Evolutionary conservation across 2,329 filamentous ascomycete genomes (phyloP).

Genomic region (Neofusicoccum sp.): DNA sequence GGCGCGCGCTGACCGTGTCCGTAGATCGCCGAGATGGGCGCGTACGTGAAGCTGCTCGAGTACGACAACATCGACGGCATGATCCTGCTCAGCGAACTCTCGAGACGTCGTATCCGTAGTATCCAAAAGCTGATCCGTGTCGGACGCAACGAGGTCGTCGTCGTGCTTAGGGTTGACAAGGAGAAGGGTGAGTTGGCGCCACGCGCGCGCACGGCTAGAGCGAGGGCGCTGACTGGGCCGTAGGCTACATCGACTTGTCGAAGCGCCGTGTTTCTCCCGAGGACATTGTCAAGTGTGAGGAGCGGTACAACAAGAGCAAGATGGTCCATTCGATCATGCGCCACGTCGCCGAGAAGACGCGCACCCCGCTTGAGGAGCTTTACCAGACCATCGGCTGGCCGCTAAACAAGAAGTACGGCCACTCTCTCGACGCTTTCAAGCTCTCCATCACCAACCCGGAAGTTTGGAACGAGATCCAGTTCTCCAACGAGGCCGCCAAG

Average conservation of each 20-base stretch:
- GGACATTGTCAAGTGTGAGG: slow-evolving; percentile 97
- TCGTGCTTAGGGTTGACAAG: slow-evolving; percentile 97
- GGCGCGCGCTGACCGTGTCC: not conserved
- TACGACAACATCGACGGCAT: slow-evolving; percentile 99
- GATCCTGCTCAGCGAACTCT: slow-evolving; percentile 97
- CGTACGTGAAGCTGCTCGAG: slow-evolving; percentile 98
- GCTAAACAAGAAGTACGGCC: slow-evolving; percentile 94
- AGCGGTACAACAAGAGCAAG: slow-evolving; percentile 99
- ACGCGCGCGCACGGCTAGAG: not conserved
- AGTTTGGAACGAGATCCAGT: slow-evolving; percentile 90
- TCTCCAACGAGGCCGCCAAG: slow-evolving; percentile 79
- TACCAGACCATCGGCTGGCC: slow-evolving; percentile 97
- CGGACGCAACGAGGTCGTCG: slow-evolving; percentile 96
- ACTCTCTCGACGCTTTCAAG: slow-evolving; percentile 97
- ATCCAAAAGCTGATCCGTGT: slow-evolving; percentile 99
- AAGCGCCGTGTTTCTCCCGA: slow-evolving; percentile 97
- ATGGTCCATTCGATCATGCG: slow-evolving; percentile 99
- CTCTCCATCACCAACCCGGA: slow-evolving; percentile 97
- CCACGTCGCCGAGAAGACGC: slow-evolving; percentile 96
- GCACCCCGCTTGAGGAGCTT: slow-evolving; percentile 87
- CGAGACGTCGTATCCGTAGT: slow-evolving; percentile 93
- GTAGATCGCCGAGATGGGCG: slow-evolving; percentile 98
- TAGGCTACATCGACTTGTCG: slow-evolving; percentile 94
- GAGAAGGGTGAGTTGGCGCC: slow-evolving; percentile 71
- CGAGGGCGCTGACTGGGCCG: not conserved